Base-by-base conservation (phyloP, 2,329 filamentous ascomycete species). In the Aspergillus awamori region DNA sequence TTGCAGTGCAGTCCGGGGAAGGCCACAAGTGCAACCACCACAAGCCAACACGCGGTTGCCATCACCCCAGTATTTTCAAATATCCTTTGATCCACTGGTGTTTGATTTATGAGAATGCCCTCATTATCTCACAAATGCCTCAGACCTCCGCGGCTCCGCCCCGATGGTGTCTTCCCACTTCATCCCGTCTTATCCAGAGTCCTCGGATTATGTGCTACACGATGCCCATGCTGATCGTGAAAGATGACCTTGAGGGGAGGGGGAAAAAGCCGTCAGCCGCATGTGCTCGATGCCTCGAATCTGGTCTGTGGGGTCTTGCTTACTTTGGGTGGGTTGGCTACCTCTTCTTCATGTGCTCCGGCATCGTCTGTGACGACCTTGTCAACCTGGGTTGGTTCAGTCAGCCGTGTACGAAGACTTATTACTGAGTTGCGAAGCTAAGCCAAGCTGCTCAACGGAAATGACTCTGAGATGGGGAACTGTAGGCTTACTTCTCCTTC, bases 161-260 rank as follows among this genome's bases (percentile, higher is more conserved):
- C 26, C 30, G 47, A 51, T 10, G 15, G 4, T 8, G 15, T 7
- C 26, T 10, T 20, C 24, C n/a, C 30, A 51, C 26, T 17, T 51
- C 41, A 22, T 17, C n/a, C 8, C 13, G 41, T 59, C 60, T 69
- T 72, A 53, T 63, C 63, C 39, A 70, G 39, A 13, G 65, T 67
- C 17, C 47, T 63, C 3, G 70, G 72, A 55, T 68, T 67, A 51
- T 71, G 70, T 24, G 67, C 66, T 13, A 72, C 69, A 24, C 57
- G 61, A 33, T 72, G 67, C n/a, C 69, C 68, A 48, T 73, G 68
- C 53, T 73, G 71, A 39, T 72, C 67, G 7, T 51, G 62, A 39
- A 67, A 71, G 47, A 73, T 67, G 22, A 70, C 65, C 69, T 71
- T 11, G 43, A 36, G 24, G 20, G 20, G 8, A 20, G 28, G 10